These are phyloP conservation scores for Hortiboletus rubellus DNA, from an alignment of 1,284 basidiomycete genomes.

Conservation along the genomic window DNA sequence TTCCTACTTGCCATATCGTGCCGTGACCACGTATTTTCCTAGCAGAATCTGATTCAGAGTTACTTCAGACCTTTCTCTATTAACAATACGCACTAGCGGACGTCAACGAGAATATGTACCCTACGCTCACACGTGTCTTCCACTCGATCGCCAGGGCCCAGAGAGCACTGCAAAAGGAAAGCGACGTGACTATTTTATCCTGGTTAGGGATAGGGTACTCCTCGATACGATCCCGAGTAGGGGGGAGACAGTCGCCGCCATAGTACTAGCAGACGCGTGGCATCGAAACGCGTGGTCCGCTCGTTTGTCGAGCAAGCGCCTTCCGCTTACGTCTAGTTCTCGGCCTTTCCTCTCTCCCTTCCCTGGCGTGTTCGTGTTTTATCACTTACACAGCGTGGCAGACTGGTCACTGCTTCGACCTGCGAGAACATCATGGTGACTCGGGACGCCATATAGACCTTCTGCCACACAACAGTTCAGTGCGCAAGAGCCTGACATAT, in stretches of 20 bases:
- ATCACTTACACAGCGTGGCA: not conserved
- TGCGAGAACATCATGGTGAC: slow-evolving; percentile 5
- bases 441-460: not conserved
- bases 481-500: not conserved
- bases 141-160: not conserved
- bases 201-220: not conserved
- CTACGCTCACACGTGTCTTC: not conserved
- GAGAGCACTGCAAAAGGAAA: no score
- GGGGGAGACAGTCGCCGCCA: not conserved
- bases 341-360: no score
- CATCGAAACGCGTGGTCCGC: not conserved
- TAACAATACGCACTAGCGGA: not conserved
- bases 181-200: not conserved
- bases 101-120: not conserved
- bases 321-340: no score
- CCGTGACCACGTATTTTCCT: not conserved
- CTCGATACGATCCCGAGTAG: not conserved
- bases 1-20: no score
- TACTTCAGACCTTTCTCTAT: not conserved
- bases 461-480: not conserved
- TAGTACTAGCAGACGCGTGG: not conserved
- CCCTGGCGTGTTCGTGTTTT: not conserved
- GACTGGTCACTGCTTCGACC: not conserved
- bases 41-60: not conserved
- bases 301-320: not conserved